A percentile compares a stretch with the other conserved stretches of the same genome.
Evolutionary conservation across 495 filamentous ascomycete species (phyloP).

Genomic region (Penicillium steckii): DNA sequence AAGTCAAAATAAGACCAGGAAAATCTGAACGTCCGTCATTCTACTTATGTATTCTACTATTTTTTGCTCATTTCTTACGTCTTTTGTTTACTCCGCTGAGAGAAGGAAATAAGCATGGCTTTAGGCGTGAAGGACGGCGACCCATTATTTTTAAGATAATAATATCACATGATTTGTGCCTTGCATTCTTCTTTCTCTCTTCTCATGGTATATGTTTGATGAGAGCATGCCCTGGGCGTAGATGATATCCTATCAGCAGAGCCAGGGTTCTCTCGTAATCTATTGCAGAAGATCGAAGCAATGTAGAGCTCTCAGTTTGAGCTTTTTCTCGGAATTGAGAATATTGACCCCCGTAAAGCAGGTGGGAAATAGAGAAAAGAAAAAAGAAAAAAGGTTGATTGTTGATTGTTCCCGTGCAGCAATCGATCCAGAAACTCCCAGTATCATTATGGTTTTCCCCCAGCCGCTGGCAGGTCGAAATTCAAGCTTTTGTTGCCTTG

Average conservation of each 20-base stretch:
- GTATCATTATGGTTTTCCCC: conserved; percentile 31
- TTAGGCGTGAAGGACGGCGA: conserved; percentile 11
- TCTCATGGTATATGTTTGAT: neutral
- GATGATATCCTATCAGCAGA: too few species aligned
- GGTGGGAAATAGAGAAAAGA: conserved; percentile 6
- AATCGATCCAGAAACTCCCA: conserved; percentile 44
- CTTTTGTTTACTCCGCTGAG: neutral
- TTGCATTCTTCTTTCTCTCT: neutral
- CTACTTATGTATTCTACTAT: conserved; percentile 24
- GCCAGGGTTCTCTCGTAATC: too few species aligned
- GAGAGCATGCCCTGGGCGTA: too few species aligned
- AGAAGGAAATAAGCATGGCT: conserved; percentile 13
- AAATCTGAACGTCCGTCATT: conserved; percentile 4
- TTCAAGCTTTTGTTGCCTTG: conserved; percentile 17
- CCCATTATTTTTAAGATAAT: conserved; percentile 4
- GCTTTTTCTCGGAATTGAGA: too few species aligned
- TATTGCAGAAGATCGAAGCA: too few species aligned
- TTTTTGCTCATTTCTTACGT: neutral
- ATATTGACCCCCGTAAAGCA: too few species aligned
- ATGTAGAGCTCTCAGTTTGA: too few species aligned
- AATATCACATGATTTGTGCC: conserved; percentile 13
- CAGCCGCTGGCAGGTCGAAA: conserved; percentile 7
- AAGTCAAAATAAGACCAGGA: conserved; percentile 29
- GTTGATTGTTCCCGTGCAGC: conserved; percentile 39
- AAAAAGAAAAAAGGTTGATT: conserved; percentile 29